Evolutionary conservation across 2,329 filamentous ascomycete species (phyloP), one percentile per base, ranked within the genome.

Genomic region (Cytospora paraplurivora): DNA sequence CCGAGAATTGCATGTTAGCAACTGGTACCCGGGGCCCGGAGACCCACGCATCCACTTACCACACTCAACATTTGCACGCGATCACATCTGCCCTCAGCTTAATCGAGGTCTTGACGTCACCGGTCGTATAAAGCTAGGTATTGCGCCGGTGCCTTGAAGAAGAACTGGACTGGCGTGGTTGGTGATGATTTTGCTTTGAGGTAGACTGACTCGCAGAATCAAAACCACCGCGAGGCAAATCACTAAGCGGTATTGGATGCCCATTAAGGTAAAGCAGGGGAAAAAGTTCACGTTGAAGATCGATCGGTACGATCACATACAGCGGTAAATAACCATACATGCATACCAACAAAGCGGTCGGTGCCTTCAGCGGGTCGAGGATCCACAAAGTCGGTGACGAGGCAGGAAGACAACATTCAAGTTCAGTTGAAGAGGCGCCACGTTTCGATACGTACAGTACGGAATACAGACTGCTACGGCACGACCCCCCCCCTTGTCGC

Each of bases 131-230:
- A 53, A 41, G 41, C 27, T 27, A 27, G 27, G 44, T 44, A 54
- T 32, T 7, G 51, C 35, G 37, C 27, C 59, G 37, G 47, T 35
- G 51, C 27, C 8, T 41, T 59, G 37, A 37, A 47, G 21, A 8
- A 21, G 1, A 3, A 10, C 44, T 19, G 51, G 58, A 61, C 54
- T 61, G 47, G 58, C 51, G 51, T 61, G 59, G 59, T 49, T 34
- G 59, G 49, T 55, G 59, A 55, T 55, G 49, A 52, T 38, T 61
- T 61, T 37, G 27, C 27, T 51, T 3, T 49, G 51, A 27, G 27
- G 54, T 54, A 55, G 50, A 19, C 59, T 61, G 59, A 61, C 59
- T 61, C 59, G 59, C 59, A 5, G 37, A 54, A 27, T 47, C 38
- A 17, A 54, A 34, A 47, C n/a, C 47, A 52, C 49, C 37, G 37